Evolutionary conservation across 1,139 yeast genomes (phyloP).

Genomic region (Spathaspora sp.): DNA sequence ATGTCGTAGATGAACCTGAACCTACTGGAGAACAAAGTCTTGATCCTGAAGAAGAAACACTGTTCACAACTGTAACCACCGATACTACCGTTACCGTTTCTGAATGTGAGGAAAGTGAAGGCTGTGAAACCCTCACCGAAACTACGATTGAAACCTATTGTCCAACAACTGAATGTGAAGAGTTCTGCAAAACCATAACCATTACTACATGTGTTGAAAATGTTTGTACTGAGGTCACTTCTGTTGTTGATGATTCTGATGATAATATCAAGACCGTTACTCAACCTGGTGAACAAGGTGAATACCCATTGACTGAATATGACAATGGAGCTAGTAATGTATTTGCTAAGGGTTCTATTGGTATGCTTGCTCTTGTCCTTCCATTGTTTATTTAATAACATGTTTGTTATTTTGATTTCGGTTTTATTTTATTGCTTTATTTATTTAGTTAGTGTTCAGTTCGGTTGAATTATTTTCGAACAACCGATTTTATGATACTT

Average conservation of each 20-base stretch:
- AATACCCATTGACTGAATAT: background rate
- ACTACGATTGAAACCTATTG: conserved; percentile 9
- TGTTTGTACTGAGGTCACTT: conserved; percentile 8
- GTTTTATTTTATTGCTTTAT: background rate
- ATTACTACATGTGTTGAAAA: conserved; percentile 10
- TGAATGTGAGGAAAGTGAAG: background rate
- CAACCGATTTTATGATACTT: too few species aligned
- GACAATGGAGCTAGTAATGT: conserved; percentile 6
- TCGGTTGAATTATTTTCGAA: background rate
- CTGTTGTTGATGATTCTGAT: background rate
- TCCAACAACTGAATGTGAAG: conserved; percentile 9
- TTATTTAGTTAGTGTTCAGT: background rate
- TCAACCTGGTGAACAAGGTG: background rate
- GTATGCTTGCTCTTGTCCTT: conserved; percentile 3
- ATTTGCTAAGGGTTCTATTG: conserved; percentile 3
- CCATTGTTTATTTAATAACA: background rate
- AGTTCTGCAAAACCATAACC: conserved; percentile 9
- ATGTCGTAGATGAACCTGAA: background rate
- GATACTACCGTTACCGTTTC: too few species aligned
- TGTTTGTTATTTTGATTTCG: too few species aligned
- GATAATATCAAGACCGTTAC: conserved; percentile 4
- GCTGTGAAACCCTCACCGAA: background rate
- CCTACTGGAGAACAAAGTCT: background rate
- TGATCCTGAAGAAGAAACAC: conserved; percentile 2
- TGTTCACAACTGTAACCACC: conserved; percentile 5